Evolutionary conservation across 176 grass and related monocot genomes (phyloP).

Genomic region (Chrysopogon serrulatus): DNA sequence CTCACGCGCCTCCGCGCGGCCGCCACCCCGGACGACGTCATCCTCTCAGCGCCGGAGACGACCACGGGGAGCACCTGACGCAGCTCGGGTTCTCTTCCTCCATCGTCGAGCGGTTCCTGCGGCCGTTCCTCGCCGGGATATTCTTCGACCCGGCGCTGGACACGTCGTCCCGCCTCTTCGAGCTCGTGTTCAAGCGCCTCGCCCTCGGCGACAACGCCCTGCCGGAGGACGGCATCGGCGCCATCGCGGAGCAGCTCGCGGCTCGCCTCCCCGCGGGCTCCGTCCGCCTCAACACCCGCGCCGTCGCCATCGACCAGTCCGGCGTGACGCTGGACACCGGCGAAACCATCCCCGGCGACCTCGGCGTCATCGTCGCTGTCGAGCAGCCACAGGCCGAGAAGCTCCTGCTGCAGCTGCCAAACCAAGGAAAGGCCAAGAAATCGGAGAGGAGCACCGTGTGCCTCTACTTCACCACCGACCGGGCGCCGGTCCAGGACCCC

Average conservation of each 20-base stretch:
- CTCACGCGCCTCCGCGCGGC: slow-evolving; percentile 59
- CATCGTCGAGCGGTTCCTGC: slow-evolving; percentile 76
- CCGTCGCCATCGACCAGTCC: slow-evolving; percentile 20
- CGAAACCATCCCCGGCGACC: slow-evolving; percentile 52
- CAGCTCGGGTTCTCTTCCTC: slow-evolving; percentile 60
- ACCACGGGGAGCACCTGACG: slow-evolving; percentile 50
- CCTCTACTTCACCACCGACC: slow-evolving; percentile 71
- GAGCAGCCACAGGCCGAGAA: slow-evolving; percentile 68
- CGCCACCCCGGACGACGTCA: slow-evolving; percentile 38
- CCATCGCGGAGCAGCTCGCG: slow-evolving; percentile 56
- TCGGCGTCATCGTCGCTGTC: slow-evolving; percentile 79
- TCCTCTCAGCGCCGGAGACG: slow-evolving; percentile 66
- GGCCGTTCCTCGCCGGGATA: slow-evolving; percentile 86
- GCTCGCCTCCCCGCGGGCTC: slow-evolving; percentile 44
- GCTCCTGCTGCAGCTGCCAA: slow-evolving; percentile 43
- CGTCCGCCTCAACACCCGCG: slow-evolving; percentile 62
- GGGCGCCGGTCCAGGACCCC: slow-evolving; percentile 56
- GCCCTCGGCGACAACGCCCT: slow-evolving; percentile 78
- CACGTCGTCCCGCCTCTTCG: slow-evolving; percentile 82
- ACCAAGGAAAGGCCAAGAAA: neutral
- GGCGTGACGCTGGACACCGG: slow-evolving; percentile 59
- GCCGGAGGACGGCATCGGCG: slow-evolving; percentile 71
- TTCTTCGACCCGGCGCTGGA: slow-evolving; percentile 79
- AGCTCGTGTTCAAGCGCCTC: slow-evolving; percentile 94
- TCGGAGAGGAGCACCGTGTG: slow-evolving; percentile 73